A percentile compares a stretch with the other conserved stretches of the same genome.
Conservation (phyloP, 2,329 filamentous ascomycete species). For the Colletotrichum filicis region DNA sequence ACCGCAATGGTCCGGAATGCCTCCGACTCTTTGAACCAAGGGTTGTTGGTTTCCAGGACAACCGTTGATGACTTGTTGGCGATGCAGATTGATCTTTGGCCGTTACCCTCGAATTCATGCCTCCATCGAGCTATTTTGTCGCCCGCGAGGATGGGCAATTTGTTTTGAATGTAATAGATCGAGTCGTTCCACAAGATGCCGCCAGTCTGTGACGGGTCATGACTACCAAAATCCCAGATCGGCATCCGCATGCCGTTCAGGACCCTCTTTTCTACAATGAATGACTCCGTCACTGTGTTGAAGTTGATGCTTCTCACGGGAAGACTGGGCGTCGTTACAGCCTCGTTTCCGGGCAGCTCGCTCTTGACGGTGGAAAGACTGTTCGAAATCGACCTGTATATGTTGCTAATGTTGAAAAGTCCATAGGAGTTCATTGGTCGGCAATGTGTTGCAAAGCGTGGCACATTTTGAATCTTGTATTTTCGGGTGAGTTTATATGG, state of each 20-base stretch:
- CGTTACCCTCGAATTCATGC: background rate
- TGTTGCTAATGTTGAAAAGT: background rate
- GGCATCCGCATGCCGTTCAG: background rate
- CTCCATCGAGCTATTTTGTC: slow-evolving; percentile 18
- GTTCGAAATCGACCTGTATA: too few species aligned
- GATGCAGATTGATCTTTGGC: background rate
- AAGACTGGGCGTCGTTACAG: background rate
- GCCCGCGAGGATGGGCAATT: slow-evolving; percentile 27
- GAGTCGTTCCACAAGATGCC: slow-evolving; percentile 38
- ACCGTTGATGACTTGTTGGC: background rate
- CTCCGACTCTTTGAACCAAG: background rate
- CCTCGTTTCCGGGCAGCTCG: background rate
- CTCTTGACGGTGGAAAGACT: rapidly evolving
- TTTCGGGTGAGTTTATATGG: background rate
- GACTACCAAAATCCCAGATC: background rate
- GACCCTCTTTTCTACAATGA: background rate
- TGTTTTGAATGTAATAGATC: slow-evolving; percentile 42
- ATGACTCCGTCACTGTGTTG: background rate
- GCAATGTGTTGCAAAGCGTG: background rate
- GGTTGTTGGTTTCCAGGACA: background rate
- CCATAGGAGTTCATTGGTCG: slow-evolving; percentile 1
- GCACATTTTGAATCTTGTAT: background rate
- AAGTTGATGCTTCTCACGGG: slow-evolving; percentile 4
- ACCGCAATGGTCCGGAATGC: background rate
- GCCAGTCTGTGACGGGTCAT: background rate